Evolutionary conservation across 1,284 basidiomycete species (phyloP), one percentile per base, ranked within the genome.

Genomic region (Megacollybia platyphylla): DNA sequence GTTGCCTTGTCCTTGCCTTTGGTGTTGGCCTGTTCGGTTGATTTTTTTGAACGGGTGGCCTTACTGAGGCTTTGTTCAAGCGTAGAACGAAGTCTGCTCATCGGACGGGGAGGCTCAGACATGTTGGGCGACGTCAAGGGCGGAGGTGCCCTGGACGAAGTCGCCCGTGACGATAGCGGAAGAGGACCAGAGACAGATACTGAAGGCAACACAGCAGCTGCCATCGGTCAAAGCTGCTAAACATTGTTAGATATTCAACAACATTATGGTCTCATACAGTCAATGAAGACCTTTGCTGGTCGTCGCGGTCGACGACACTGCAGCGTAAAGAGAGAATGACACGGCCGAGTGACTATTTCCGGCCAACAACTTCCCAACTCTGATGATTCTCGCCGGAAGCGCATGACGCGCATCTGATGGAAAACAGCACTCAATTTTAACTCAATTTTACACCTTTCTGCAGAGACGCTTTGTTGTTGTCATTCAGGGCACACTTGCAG

Each of bases 41-140:
- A 42, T 53, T 71, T 71, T 55, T 63, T 75, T 43, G 73, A 70
- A 43, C 76, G 68, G 10, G 76, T 76, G 39, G 76, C 76, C 6
- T 70, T 70, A 36, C 76, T 73, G 36, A 85, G 49, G 50, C 71
- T 77, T 49, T 80, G 74, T 52, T 80, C 79, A 27, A 85, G 57
- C 7, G 78, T 74, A 6, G 77, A 73, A 42, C 76, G 73, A 43
- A 84, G 74, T 50, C 71, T 72, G 54, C 31, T 15, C n/a, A 84
- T 74, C 3, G 76, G 65, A 52, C 67, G 55, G 39, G 51, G 51
- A 46, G 49, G 28, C 32, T 48, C 47, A 51, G 52, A 44, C 41
- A 26, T 38, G 5, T 15, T 15, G n/a, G 52, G 51, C 40, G 47
- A 51, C 50, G 45, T 56, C 44, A 61, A 54, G 29, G 56, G 51